Evolutionary conservation across 306 rosid genomes (phyloP).

Genomic region (Acmispon strigosus): DNA sequence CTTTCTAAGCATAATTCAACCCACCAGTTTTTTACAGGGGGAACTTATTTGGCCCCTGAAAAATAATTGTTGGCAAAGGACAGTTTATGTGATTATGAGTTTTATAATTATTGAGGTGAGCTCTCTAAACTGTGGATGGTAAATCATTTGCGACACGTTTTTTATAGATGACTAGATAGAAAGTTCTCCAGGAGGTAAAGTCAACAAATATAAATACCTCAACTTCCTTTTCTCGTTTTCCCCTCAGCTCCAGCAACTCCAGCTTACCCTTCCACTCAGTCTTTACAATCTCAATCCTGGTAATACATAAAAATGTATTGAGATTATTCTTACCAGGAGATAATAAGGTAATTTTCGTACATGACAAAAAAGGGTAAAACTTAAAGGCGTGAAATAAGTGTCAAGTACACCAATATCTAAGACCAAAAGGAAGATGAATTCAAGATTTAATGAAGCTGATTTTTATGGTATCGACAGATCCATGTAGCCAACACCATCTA

Average conservation of each 20-base stretch:
- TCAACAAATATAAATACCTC: conserved; percentile 28
- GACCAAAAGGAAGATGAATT: conserved; percentile 1
- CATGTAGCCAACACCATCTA: neutral
- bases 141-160: neutral
- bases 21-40: neutral
- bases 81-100: neutral
- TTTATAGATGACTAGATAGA: neutral
- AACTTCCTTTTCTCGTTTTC: conserved; percentile 21
- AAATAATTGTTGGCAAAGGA: neutral
- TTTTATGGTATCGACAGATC: neutral
- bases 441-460: neutral
- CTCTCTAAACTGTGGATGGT: neutral
- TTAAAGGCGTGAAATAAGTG: conserved; percentile 1
- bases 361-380: neutral
- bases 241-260: conserved; percentile 22
- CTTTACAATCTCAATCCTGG: conserved; percentile 32
- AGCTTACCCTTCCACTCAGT: conserved; percentile 29
- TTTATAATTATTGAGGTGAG: neutral
- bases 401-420: neutral
- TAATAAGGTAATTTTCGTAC: neutral
- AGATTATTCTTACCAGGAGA: neutral
- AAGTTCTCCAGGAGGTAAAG: conserved; percentile 3
- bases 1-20: neutral
- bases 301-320: conserved; percentile 5
- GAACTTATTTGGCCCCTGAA: neutral